Evolutionary conservation across 225 moss, liverwort and hornwort species (phyloP).

Genomic region (Marchantia polymorpha): DNA sequence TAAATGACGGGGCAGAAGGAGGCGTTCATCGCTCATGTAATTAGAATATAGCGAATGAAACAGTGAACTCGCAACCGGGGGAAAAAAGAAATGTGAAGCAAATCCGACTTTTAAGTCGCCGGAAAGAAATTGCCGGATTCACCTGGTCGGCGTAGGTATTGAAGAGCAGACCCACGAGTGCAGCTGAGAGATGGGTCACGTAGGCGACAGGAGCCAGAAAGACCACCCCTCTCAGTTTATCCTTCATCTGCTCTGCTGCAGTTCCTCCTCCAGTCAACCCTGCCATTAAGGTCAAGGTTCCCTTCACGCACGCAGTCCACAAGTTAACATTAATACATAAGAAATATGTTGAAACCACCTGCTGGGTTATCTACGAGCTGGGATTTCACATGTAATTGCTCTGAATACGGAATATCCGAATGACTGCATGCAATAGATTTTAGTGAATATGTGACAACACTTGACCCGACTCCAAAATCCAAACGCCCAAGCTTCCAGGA

Average conservation of each 20-base stretch:
- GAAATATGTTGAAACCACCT: too few relatives aligned
- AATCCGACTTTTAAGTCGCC: too few relatives aligned
- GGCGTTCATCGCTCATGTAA: too few relatives aligned
- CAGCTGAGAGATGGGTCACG: slow-evolving; percentile 11
- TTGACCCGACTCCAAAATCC: not conserved
- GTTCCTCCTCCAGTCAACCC: slow-evolving; percentile 17
- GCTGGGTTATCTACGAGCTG: too few relatives aligned
- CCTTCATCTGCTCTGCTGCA: not conserved
- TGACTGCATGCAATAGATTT: too few relatives aligned
- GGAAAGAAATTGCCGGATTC: not conserved
- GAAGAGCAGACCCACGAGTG: slow-evolving; percentile 9
- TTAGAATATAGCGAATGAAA: too few relatives aligned
- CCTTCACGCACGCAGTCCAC: slow-evolving; percentile 19
- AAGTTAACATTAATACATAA: not conserved
- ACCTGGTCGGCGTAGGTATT: slow-evolving; percentile 20
- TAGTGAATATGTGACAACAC: not conserved
- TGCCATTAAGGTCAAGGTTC: slow-evolving; percentile 22
- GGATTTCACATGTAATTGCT: too few relatives aligned
- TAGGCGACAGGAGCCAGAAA: slow-evolving; percentile 18
- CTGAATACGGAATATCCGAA: too few relatives aligned
- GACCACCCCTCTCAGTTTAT: slow-evolving; percentile 30
- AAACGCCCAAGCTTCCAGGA: not conserved
- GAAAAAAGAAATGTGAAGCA: too few relatives aligned
- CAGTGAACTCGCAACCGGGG: too few relatives aligned
- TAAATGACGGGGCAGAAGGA: too few relatives aligned